Conservation (phyloP, 495 filamentous ascomycete species). For the Acidiella bohemica region DNA sequence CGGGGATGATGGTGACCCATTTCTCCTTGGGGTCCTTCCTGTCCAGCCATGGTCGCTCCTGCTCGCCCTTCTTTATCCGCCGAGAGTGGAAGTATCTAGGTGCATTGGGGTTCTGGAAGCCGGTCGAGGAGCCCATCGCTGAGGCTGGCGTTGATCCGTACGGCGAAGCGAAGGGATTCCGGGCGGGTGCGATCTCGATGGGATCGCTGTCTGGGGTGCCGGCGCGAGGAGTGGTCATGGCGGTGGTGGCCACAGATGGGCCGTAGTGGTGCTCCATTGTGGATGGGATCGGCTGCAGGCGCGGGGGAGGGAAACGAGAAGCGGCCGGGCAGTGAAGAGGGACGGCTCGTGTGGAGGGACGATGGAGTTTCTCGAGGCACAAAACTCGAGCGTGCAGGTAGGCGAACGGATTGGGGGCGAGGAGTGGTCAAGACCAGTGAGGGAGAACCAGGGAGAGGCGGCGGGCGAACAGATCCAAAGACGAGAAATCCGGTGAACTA, state of each 20-base stretch:
- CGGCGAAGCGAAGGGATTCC: slow-evolving; percentile 48
- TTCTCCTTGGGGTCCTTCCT: slow-evolving; percentile 65
- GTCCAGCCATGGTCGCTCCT: slow-evolving; percentile 56
- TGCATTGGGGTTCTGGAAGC: slow-evolving; percentile 23
- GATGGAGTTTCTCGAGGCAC: no score
- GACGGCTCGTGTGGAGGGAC: no score
- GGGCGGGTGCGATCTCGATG: slow-evolving; percentile 13
- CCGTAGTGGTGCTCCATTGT: slow-evolving; percentile 7
- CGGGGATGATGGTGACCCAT: slow-evolving; percentile 68
- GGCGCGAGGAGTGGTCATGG: slow-evolving; percentile 14
- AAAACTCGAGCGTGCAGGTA: no score
- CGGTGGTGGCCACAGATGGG: slow-evolving; percentile 5
- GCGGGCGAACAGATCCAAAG: no score
- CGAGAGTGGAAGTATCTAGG: slow-evolving; percentile 60
- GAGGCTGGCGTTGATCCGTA: slow-evolving; percentile 41
- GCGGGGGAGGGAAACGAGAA: background rate
- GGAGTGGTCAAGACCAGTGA: no score
- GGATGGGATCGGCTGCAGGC: background rate
- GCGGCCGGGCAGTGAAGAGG: no score
- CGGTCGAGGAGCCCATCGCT: slow-evolving; percentile 25
- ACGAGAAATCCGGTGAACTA: no score
- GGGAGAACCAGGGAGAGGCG: no score
- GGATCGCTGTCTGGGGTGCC: slow-evolving; percentile 20
- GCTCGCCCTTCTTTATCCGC: slow-evolving; percentile 52
- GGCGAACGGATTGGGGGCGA: no score